Evolutionary conservation across 2,329 filamentous ascomycete species (phyloP).

Genomic region (Hypomyces rosellus): DNA sequence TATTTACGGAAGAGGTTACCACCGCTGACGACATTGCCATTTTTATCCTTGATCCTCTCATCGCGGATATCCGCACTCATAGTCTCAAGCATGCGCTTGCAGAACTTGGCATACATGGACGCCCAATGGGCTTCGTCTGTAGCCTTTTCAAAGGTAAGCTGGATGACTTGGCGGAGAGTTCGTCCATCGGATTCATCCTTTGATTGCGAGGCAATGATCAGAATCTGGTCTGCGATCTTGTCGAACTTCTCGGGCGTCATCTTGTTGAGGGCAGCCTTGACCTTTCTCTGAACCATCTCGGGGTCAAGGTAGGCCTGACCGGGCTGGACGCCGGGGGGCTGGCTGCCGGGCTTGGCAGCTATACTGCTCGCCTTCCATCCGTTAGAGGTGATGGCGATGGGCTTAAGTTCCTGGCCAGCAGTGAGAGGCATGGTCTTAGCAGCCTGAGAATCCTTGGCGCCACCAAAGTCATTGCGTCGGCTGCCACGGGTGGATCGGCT

Average conservation of each 20-base stretch:
- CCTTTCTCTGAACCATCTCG: constrained; percentile 94
- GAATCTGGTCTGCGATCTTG: constrained; percentile 87
- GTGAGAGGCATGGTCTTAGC: constrained; percentile 91
- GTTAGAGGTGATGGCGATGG: constrained; percentile 61
- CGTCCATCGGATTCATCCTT: constrained; percentile 93
- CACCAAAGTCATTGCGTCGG: constrained; percentile 50
- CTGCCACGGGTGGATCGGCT: constrained; percentile 59
- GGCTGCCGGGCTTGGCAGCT: constrained; percentile 34
- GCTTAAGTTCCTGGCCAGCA: constrained; percentile 72
- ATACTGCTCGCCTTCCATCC: constrained; percentile 89
- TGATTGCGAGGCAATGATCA: constrained; percentile 87
- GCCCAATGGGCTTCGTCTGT: constrained; percentile 98
- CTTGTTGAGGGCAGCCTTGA: constrained; percentile 98
- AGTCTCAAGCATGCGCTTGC: constrained; percentile 89
- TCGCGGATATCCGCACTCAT: constrained; percentile 96
- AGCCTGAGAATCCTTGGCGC: constrained; percentile 58
- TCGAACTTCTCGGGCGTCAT: constrained; percentile 99
- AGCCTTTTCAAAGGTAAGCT: constrained; percentile 98
- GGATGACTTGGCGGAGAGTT: constrained; percentile 93
- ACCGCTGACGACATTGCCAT: constrained; percentile 79
- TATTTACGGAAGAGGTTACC: constrained; percentile 98
- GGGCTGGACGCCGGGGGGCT: constrained; percentile 29
- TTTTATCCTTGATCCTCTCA: constrained; percentile 88
- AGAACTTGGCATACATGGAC: constrained; percentile 98
- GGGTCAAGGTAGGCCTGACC: constrained; percentile 64